Evolutionary conservation across 805 yeast genomes (phyloP).

Genomic region (Brettanomyces naardenensis): DNA sequence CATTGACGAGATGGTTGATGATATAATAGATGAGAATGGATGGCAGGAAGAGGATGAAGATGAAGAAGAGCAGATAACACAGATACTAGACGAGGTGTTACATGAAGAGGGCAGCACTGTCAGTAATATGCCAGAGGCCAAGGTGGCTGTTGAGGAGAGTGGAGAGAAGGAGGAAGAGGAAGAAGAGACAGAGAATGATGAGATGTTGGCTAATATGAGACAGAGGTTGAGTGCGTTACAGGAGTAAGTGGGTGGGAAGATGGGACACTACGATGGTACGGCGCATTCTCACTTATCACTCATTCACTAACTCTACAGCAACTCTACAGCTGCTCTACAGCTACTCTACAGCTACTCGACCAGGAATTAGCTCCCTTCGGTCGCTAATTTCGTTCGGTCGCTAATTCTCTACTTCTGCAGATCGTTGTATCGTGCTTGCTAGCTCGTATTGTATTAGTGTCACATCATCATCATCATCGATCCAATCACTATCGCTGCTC

Average conservation of each 20-base stretch:
- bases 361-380: no score
- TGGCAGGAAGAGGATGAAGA: slow-evolving; percentile 62
- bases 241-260: slow-evolving; percentile 22
- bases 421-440: no score
- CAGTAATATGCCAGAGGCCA: slow-evolving; percentile 13
- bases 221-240: slow-evolving; percentile 83
- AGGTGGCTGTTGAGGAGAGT: slow-evolving; percentile 12
- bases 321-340: no score
- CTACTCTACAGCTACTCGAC: no score
- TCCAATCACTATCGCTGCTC: background rate
- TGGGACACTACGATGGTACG: no score
- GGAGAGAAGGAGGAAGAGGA: slow-evolving; percentile 21
- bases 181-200: slow-evolving; percentile 56
- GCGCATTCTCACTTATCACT: no score
- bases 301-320: no score
- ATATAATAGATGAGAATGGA: slow-evolving; percentile 63
- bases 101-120: slow-evolving; percentile 27
- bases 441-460: no score
- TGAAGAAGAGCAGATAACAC: slow-evolving; percentile 50
- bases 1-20: slow-evolving; percentile 93
- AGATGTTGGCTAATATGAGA: slow-evolving; percentile 77
- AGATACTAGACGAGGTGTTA: slow-evolving; percentile 42
- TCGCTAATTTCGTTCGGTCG: no score
- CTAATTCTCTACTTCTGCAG: no score
- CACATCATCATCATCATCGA: background rate